A percentile compares a stretch with the other conserved stretches of the same genome.
These are phyloP conservation scores for Chloris gayana DNA, from an alignment of 176 grass and related monocot species.

Conservation along the genomic window DNA sequence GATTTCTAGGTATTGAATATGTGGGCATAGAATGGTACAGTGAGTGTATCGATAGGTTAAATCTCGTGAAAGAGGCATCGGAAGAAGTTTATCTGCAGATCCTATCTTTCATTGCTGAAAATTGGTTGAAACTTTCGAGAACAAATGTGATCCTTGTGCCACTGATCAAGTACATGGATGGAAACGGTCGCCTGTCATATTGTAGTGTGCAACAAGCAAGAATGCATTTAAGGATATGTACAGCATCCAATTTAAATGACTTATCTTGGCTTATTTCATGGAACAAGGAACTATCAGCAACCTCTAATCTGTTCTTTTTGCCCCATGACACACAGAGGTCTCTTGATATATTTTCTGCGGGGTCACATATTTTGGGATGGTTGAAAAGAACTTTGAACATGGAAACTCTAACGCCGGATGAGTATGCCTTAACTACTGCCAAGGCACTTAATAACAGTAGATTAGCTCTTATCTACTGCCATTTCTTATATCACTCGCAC, in stretches of 20 bases:
- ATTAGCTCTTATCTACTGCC: constrained; percentile 21
- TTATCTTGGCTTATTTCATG: constrained; percentile 36
- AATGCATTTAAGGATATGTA: too few relatives aligned
- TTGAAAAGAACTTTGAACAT: too few relatives aligned
- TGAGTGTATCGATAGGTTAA: constrained; percentile 36
- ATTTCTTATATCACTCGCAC: constrained; percentile 44
- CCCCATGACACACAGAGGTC: too few relatives aligned
- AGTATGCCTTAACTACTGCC: not conserved
- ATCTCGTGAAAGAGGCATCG: constrained; percentile 25
- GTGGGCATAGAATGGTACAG: constrained; percentile 41
- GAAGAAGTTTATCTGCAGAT: not conserved
- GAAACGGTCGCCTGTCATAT: not conserved
- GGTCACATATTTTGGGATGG: too few relatives aligned
- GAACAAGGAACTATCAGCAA: constrained; percentile 26
- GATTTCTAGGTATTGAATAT: constrained; percentile 42
- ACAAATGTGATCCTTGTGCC: constrained; percentile 13
- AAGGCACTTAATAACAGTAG: constrained; percentile 12
- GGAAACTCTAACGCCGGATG: constrained; percentile 12
- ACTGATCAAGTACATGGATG: constrained; percentile 9
- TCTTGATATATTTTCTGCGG: too few relatives aligned
- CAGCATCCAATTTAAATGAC: constrained; percentile 12
- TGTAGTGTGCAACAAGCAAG: constrained; percentile 4
- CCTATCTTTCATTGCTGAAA: not conserved
- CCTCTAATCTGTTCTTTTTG: not conserved
- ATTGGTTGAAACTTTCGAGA: too few relatives aligned